Percentiles rank a stretch among this genome's conserved stretches.
These are phyloP conservation scores for Phytophthora niederhauseri DNA, from an alignment of 352 stramenopile genomes.

Conservation along the genomic window DNA sequence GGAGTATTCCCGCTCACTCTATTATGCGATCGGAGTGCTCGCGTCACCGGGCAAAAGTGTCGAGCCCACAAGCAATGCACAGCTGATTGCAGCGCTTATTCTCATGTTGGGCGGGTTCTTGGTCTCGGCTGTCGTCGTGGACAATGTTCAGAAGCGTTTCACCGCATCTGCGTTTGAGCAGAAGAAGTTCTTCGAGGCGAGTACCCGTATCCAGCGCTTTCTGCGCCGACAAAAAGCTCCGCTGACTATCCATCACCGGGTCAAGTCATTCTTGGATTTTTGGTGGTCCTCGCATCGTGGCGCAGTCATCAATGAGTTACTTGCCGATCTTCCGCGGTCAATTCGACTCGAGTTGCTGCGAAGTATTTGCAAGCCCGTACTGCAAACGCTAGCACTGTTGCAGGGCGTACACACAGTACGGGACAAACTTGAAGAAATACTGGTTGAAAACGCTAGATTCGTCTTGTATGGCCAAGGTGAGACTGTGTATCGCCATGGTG, in stretches of 20 bases:
- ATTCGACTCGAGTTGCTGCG: constrained; percentile 49
- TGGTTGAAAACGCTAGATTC: constrained; percentile 48
- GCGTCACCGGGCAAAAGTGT: constrained; percentile 37
- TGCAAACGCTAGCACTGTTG: constrained; percentile 46
- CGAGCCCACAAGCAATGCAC: constrained; percentile 36
- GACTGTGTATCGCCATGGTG: constrained; percentile 49
- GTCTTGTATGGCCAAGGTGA: constrained; percentile 60
- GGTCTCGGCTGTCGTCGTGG: constrained; percentile 44
- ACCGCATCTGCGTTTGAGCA: constrained; percentile 43
- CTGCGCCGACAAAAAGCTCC: constrained; percentile 51
- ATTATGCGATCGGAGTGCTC: constrained; percentile 14
- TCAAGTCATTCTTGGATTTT: constrained; percentile 62
- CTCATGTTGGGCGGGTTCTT: constrained; percentile 49
- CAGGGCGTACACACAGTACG: constrained; percentile 35
- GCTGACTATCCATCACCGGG: constrained; percentile 44
- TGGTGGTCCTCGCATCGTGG: constrained; percentile 64
- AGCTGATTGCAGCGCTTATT: constrained; percentile 38
- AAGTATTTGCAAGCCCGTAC: constrained; percentile 46
- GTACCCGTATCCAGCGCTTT: constrained; percentile 57
- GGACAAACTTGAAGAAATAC: constrained; percentile 36
- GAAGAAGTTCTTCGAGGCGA: constrained; percentile 35
- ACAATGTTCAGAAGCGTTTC: constrained; percentile 55
- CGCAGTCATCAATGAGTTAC: constrained; percentile 48
- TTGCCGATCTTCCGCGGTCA: constrained; percentile 46
- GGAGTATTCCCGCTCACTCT: constrained; percentile 4